phyloP scores from a whole-genome alignment of 2,329 filamentous ascomycete genomes.

The Sporothrix brasiliensis region DNA sequence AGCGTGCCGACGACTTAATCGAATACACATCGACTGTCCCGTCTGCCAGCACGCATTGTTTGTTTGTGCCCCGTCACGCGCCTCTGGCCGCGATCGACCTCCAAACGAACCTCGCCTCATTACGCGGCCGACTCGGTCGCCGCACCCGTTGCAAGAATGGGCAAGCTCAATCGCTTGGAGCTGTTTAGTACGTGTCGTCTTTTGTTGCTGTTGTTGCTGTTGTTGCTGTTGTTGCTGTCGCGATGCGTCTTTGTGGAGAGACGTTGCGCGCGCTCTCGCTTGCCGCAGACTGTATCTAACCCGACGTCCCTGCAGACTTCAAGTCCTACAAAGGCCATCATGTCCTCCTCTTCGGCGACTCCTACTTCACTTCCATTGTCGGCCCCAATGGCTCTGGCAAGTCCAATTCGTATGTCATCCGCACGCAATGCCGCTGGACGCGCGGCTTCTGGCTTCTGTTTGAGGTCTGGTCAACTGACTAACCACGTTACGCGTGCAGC shows the following conservation, averaged over 20 bases:
- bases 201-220: not conserved
- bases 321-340: constrained; percentile 99
- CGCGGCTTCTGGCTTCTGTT: not conserved
- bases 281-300: not conserved
- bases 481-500: constrained; percentile 49
- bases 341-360: constrained; percentile 90
- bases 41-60: not conserved
- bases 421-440: not conserved
- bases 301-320: constrained; percentile 67
- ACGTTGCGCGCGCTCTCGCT: not conserved
- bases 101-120: constrained; percentile 16
- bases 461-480: not conserved
- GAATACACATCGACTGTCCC: constrained; percentile 14
- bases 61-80: constrained; percentile 12
- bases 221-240: not conserved
- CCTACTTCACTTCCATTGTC: constrained; percentile 98
- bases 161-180: constrained; percentile 92
- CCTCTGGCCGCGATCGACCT: constrained; percentile 14
- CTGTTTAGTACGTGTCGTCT: constrained; percentile 71
- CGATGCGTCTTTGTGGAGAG: not conserved
- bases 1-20: constrained; percentile 16
- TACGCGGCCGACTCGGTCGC: constrained; percentile 30
- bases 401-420: constrained; percentile 79
- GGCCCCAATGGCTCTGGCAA: constrained; percentile 99
- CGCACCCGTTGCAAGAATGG: constrained; percentile 60